Evolutionary conservation across 2,329 filamentous ascomycete genomes (phyloP).

Genomic region (Dichotomopilus funicola): DNA sequence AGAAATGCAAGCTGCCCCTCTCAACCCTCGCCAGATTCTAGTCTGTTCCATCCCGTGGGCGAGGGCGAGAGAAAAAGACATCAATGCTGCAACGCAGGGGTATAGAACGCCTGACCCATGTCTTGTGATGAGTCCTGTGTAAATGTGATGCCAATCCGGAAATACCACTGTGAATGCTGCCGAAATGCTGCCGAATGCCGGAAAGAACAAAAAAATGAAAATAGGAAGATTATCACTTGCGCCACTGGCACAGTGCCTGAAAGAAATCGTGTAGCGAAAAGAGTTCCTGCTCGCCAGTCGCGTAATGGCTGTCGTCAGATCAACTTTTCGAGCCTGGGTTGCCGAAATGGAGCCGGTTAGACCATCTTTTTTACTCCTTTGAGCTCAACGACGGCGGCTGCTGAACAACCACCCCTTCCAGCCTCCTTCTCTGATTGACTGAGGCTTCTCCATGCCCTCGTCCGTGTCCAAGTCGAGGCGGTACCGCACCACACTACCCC

Average conservation of each 20-base stretch:
- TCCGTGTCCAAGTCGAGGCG: slow-evolving; percentile 51
- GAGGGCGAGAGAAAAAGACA: background rate
- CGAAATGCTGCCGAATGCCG: background rate
- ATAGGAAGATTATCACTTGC: background rate
- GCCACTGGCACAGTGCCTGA: no score
- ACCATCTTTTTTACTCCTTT: no score
- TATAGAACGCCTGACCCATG: slow-evolving; percentile 20
- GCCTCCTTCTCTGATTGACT: slow-evolving; percentile 7
- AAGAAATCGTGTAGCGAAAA: no score
- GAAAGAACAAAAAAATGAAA: background rate
- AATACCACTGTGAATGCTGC: slow-evolving; percentile 7
- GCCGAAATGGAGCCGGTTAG: no score
- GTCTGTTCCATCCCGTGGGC: background rate
- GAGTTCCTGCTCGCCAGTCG: no score
- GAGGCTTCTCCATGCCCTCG: slow-evolving; percentile 22
- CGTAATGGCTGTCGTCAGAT: no score
- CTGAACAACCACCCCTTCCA: slow-evolving; percentile 23
- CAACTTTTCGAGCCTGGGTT: no score
- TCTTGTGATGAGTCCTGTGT: background rate
- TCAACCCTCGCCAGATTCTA: slow-evolving; percentile 3
- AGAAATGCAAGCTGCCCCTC: background rate
- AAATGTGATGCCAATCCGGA: slow-evolving; percentile 5
- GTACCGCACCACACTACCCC: slow-evolving; percentile 57
- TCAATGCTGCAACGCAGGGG: slow-evolving; percentile 12
- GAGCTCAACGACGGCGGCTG: slow-evolving; percentile 12